Conservation (phyloP, 2,329 filamentous ascomycete species). For the Penicillium sclerotigenum region DNA sequence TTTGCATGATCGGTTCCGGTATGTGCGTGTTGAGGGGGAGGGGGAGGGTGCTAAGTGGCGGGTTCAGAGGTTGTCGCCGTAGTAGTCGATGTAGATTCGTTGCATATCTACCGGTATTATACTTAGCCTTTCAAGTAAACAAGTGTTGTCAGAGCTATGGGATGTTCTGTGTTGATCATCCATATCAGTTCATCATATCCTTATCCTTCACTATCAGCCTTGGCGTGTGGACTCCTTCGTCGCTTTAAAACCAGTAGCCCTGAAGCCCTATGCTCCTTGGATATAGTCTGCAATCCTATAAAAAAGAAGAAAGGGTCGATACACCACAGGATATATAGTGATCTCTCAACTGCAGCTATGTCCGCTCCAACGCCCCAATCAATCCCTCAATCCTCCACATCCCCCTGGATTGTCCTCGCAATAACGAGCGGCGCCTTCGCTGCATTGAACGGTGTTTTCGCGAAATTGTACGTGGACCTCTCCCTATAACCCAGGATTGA, state of each 20-base stretch:
- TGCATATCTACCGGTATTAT: not conserved
- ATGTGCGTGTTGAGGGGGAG: conserved; percentile 68
- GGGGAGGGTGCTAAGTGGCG: conserved; percentile 36
- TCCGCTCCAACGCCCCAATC: not conserved
- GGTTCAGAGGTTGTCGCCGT: conserved; percentile 42
- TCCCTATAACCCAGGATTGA: not conserved
- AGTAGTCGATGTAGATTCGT: conserved; percentile 2
- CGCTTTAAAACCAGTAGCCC: not conserved
- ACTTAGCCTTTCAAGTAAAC: not conserved
- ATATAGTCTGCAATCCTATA: conserved; percentile 6
- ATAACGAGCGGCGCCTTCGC: conserved; percentile 61
- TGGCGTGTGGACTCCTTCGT: conserved; percentile 13
- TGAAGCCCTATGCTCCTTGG: not conserved
- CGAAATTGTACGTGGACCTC: conserved; percentile 54
- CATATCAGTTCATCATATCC: conserved; percentile 14
- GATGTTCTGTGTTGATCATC: conserved; percentile 1
- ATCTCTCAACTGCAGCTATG: conserved; percentile 4
- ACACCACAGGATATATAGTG: not conserved
- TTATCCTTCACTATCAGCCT: conserved; percentile 4
- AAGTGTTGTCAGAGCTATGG: not conserved
- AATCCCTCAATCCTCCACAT: conserved; percentile 11
- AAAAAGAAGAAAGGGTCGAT: too few relatives aligned
- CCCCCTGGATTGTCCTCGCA: conserved; percentile 54
- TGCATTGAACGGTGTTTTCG: conserved; percentile 64
- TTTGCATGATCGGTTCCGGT: conserved; percentile 90